These are phyloP conservation scores for Pichia terricola DNA, from an alignment of 1,139 yeast species.

Conservation along the genomic window DNA sequence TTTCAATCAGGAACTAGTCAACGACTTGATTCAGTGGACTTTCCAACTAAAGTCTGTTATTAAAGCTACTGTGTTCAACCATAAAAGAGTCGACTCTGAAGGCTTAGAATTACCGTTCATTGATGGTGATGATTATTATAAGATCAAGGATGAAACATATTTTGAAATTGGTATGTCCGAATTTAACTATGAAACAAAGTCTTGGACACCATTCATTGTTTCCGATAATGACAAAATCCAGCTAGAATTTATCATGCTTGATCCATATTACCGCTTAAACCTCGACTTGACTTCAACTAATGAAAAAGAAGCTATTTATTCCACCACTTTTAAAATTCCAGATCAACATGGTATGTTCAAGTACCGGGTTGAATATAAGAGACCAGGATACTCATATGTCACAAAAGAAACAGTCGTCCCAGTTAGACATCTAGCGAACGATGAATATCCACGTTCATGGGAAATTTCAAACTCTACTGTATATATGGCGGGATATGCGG, in stretches of 20 bases:
- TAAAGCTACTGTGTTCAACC: conserved; percentile 44
- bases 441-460: conserved; percentile 92
- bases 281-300: conserved; percentile 29
- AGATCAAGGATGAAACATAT: conserved; percentile 59
- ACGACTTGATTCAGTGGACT: conserved; percentile 61
- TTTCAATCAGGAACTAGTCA: conserved; percentile 25
- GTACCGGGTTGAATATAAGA: conserved; percentile 67
- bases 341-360: conserved; percentile 98
- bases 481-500: conserved; percentile 60
- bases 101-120: conserved; percentile 7
- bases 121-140: conserved; percentile 33
- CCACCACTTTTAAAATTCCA: conserved; percentile 62
- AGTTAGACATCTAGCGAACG: conserved; percentile 89
- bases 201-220: conserved; percentile 60
- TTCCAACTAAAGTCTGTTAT: conserved; percentile 59
- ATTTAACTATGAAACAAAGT: conserved; percentile 35
- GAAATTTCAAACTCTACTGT: conserved; percentile 91
- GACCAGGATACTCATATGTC: conserved; percentile 68
- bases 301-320: conserved; percentile 32
- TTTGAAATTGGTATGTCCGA: conserved; percentile 62
- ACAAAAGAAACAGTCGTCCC: conserved; percentile 64
- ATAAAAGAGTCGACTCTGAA: conserved; percentile 37
- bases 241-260: conserved; percentile 81
- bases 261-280: conserved; percentile 83
- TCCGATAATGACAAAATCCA: conserved; percentile 40